These are phyloP conservation scores for Penicillium goetzii DNA, from an alignment of 495 filamentous ascomycete species.

Conservation along the genomic window DNA sequence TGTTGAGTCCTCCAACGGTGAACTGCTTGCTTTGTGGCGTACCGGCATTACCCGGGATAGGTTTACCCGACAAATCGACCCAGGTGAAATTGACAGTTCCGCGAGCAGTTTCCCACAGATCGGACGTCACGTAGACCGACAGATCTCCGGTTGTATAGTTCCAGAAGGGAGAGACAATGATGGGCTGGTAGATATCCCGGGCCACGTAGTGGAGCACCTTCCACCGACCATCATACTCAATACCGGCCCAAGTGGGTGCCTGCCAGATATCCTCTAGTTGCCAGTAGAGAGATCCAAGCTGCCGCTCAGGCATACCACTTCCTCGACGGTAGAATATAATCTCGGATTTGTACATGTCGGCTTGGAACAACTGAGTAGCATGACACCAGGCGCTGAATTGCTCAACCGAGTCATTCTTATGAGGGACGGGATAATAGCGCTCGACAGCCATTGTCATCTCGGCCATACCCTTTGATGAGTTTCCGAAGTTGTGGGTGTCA, in stretches of 20 bases:
- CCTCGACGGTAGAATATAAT: conserved; percentile 70
- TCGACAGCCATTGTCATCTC: conserved; percentile 67
- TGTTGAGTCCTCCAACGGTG: conserved; percentile 63
- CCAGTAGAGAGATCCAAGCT: conserved; percentile 70
- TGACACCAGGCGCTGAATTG: conserved; percentile 75
- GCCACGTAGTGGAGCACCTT: conserved; percentile 65
- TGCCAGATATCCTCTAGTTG: conserved; percentile 74
- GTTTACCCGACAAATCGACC: conserved; percentile 45
- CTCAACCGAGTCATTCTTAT: conserved; percentile 56
- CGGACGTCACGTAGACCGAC: conserved; percentile 60
- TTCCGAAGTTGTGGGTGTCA: conserved; percentile 46
- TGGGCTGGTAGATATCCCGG: conserved; percentile 62
- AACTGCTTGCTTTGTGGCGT: conserved; percentile 45
- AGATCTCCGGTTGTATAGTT: conserved; percentile 58
- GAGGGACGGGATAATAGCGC: conserved; percentile 64
- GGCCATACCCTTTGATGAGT: conserved; percentile 53
- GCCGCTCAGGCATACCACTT: conserved; percentile 60
- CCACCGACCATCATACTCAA: conserved; percentile 68
- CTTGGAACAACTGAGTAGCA: conserved; percentile 70
- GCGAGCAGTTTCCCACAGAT: conserved; percentile 43
- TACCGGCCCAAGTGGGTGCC: conserved; percentile 67
- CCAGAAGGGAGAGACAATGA: conserved; percentile 66
- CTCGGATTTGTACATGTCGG: conserved; percentile 65
- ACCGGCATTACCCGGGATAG: conserved; percentile 35
- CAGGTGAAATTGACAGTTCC: conserved; percentile 45